phyloP scores from a whole-genome alignment of 1,284 basidiomycete species.

The Puccinia horiana region DNA sequence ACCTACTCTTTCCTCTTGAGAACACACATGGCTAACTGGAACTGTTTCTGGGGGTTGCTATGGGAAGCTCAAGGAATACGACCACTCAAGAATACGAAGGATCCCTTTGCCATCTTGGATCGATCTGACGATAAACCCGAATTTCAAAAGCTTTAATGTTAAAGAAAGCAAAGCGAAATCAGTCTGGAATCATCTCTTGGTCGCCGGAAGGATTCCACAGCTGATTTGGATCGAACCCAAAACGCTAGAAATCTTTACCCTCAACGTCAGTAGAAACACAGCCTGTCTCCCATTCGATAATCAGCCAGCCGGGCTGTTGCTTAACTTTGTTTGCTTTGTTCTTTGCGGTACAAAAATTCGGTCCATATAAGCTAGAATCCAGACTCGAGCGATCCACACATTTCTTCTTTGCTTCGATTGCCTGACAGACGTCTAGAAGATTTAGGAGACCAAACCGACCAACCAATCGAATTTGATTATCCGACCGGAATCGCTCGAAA shows the following conservation, averaged over 20 bases:
- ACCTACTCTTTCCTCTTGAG: neutral
- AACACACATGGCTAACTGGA: neutral
- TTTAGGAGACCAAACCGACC: neutral
- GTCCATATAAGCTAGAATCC: neutral
- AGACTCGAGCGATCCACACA: neutral
- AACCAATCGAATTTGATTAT: slow-evolving; percentile 3
- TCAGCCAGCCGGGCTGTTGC: no score
- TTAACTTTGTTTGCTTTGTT: no score
- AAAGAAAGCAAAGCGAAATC: neutral
- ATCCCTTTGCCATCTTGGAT: neutral
- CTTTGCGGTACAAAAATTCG: no score
- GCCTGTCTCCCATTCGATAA: no score
- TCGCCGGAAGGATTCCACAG: neutral
- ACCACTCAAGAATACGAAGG: neutral
- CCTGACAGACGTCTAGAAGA: neutral
- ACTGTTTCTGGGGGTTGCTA: neutral
- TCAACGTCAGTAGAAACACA: neutral
- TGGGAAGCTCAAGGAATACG: neutral
- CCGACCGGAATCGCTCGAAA: neutral
- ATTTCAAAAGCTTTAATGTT: neutral
- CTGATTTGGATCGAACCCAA: neutral
- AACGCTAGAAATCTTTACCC: neutral
- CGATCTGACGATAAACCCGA: neutral
- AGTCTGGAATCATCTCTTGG: neutral
- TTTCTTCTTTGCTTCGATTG: neutral